Conservation (phyloP, 2,329 filamentous ascomycete species). For the Colletotrichum tanaceti region DNA sequence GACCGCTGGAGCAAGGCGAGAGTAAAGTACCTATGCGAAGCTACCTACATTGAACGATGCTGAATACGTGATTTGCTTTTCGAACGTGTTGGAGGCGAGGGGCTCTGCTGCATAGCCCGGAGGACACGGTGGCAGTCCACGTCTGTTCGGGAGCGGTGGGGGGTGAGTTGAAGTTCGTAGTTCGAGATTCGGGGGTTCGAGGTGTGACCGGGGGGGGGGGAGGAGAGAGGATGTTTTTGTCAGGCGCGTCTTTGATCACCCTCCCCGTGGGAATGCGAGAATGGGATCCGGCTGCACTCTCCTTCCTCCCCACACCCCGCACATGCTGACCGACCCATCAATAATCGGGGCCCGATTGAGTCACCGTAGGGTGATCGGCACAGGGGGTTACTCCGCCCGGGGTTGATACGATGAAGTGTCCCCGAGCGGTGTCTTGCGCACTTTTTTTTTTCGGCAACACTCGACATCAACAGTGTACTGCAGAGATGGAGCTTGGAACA, state of each 20-base stretch:
- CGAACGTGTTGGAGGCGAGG: not conserved
- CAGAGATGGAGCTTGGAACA: too few relatives aligned
- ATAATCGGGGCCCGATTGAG: not conserved
- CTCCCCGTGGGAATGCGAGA: not conserved
- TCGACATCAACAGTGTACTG: too few relatives aligned
- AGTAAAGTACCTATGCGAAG: not conserved
- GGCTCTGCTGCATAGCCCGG: too few relatives aligned
- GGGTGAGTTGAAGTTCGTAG: not conserved
- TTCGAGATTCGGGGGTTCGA: too few relatives aligned
- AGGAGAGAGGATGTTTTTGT: not conserved
- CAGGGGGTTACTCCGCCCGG: not conserved
- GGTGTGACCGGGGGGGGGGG: not conserved
- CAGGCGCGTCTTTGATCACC: not conserved
- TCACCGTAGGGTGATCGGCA: not conserved
- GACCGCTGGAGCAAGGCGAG: too few relatives aligned
- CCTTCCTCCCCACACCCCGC: conserved; percentile 7
- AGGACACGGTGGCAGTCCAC: conserved; percentile 35
- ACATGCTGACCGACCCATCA: not conserved
- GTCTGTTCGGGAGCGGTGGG: conserved; percentile 23
- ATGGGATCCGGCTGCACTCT: not conserved
- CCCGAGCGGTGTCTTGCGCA: too few relatives aligned
- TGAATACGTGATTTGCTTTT: not conserved
- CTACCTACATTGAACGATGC: too few relatives aligned
- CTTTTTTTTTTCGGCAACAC: too few relatives aligned
- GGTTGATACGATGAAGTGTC: too few relatives aligned